Conservation (phyloP, 1,284 basidiomycete species). For the Trichosporon asahii region DNA sequence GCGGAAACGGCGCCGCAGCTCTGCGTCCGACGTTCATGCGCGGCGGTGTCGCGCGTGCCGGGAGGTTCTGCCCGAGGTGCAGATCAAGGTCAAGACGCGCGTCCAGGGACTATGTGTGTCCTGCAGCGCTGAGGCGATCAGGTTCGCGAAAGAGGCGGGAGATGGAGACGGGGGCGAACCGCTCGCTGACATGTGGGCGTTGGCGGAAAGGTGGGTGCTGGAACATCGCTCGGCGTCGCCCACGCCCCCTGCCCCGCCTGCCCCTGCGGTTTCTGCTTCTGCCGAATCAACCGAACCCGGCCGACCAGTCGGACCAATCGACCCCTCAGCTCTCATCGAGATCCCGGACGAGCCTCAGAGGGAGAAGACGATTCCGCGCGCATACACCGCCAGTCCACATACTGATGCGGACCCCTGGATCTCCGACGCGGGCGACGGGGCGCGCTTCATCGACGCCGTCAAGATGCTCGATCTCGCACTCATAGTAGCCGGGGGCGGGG, state of each 20-base stretch:
- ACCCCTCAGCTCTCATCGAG: too few relatives aligned
- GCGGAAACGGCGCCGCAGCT: not conserved
- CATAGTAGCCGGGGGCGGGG: slow-evolving; percentile 76
- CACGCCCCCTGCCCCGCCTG: too few relatives aligned
- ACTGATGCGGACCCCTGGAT: not conserved
- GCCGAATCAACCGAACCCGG: too few relatives aligned
- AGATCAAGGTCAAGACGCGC: not conserved
- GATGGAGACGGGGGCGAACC: not conserved
- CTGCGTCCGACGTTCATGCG: not conserved
- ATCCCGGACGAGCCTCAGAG: not conserved
- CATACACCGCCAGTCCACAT: not conserved
- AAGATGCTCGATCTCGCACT: slow-evolving; percentile 70
- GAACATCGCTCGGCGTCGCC: not conserved
- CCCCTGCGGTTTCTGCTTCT: too few relatives aligned
- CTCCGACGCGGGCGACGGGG: slow-evolving; percentile 16
- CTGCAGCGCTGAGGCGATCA: not conserved
- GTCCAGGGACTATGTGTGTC: not conserved
- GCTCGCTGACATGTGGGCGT: not conserved
- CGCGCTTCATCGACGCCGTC: slow-evolving; percentile 47
- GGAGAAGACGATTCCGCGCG: not conserved
- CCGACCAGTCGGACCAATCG: not conserved
- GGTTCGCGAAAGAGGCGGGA: not conserved
- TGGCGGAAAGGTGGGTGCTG: not conserved
- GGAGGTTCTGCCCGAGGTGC: not conserved
- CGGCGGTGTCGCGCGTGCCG: not conserved